Conservation (phyloP, 345 rosid species). For the Eucalyptus victrix region DNA sequence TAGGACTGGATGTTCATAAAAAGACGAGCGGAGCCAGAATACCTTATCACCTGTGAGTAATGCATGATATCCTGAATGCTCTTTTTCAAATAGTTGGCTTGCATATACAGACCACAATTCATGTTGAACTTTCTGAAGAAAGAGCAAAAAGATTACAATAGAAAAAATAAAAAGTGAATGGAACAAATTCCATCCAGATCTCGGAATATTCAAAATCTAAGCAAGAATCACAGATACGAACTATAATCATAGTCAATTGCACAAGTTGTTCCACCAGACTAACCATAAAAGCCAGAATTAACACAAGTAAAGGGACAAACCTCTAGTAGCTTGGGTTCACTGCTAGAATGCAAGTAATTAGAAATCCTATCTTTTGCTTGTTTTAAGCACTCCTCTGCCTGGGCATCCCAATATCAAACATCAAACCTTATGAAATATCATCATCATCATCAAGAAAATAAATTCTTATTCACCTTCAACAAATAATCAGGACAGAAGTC, state of each 20-base stretch:
- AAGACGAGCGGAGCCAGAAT: background rate
- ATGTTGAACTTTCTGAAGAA: constrained; percentile 25
- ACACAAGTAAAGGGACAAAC: constrained; percentile 15
- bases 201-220: background rate
- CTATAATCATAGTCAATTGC: background rate
- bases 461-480: constrained; percentile 41
- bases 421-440: background rate
- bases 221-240: background rate
- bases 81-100: constrained; percentile 42
- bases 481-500: constrained; percentile 82
- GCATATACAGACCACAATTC: constrained; percentile 59
- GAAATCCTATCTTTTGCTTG: constrained; percentile 40
- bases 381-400: constrained; percentile 52
- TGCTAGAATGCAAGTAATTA: constrained; percentile 33
- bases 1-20: background rate
- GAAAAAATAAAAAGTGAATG: background rate
- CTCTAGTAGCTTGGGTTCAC: constrained; percentile 47
- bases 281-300: background rate
- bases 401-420: constrained; percentile 1
- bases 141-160: background rate
- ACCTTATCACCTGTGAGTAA: constrained; percentile 89
- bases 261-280: background rate
- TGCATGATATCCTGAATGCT: constrained; percentile 72
- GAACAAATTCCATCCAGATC: background rate
- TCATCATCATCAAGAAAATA: background rate